Evolutionary conservation across 2,329 filamentous ascomycete species (phyloP).

Genomic region (Botrytis elliptica): DNA sequence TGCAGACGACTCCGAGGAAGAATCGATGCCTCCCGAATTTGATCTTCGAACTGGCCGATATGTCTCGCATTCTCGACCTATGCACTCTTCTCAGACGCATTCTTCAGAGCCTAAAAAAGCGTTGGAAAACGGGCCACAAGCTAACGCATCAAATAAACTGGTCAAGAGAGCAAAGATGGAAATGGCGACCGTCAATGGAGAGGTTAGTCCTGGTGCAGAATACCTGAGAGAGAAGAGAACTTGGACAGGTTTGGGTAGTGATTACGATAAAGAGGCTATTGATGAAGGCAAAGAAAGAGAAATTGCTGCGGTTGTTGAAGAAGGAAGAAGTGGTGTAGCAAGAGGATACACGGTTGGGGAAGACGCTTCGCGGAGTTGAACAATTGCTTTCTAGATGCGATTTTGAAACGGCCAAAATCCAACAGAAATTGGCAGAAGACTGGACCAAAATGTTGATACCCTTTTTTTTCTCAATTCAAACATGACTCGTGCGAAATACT

Average conservation of each 20-base stretch:
- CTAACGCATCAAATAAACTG: slow-evolving; percentile 51
- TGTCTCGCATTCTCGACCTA: slow-evolving; percentile 74
- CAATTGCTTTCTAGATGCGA: not conserved
- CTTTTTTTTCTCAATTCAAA: not conserved
- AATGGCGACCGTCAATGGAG: slow-evolving; percentile 76
- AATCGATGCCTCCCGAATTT: slow-evolving; percentile 84
- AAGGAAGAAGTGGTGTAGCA: slow-evolving; percentile 84
- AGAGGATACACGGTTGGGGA: slow-evolving; percentile 81
- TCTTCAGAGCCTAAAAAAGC: slow-evolving; percentile 12
- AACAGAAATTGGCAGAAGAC: not conserved
- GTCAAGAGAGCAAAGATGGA: slow-evolving; percentile 66
- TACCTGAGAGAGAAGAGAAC: slow-evolving; percentile 78
- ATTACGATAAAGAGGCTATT: slow-evolving; percentile 68
- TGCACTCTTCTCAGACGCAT: slow-evolving; percentile 45
- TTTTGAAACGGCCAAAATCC: not conserved
- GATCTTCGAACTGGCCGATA: slow-evolving; percentile 87
- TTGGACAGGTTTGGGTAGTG: slow-evolving; percentile 89
- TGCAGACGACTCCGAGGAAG: slow-evolving; percentile 52
- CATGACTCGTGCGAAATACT: slow-evolving; percentile 5
- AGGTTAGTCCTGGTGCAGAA: slow-evolving; percentile 88
- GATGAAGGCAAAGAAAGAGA: slow-evolving; percentile 44
- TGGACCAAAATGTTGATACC: not conserved
- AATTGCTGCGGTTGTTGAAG: slow-evolving; percentile 68
- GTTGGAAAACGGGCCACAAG: slow-evolving; percentile 35
- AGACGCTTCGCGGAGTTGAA: slow-evolving; percentile 38